Conservation (phyloP, 2,329 filamentous ascomycete genomes). For the Fusarium kyushuense region DNA sequence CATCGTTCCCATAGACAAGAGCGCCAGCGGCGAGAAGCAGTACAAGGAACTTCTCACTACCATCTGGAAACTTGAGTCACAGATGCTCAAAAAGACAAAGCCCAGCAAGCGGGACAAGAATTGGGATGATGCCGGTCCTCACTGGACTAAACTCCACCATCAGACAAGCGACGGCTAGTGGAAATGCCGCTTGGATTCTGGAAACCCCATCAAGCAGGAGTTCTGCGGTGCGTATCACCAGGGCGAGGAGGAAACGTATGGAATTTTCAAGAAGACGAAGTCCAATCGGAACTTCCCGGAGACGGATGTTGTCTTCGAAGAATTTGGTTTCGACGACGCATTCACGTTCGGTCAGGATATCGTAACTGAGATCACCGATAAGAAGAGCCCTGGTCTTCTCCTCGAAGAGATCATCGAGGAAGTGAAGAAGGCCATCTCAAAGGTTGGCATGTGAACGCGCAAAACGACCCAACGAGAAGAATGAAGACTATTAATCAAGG, state of each 20-base stretch:
- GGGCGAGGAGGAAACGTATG: neutral
- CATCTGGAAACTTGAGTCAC: constrained; percentile 33
- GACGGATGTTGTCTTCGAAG: constrained; percentile 20
- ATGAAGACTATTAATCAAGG: neutral
- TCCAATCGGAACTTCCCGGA: neutral
- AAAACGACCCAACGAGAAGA: neutral
- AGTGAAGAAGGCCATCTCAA: constrained; percentile 33
- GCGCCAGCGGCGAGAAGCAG: constrained; percentile 8
- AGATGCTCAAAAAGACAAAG: constrained; percentile 3
- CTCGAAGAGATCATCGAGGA: constrained; percentile 23
- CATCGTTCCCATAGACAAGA: constrained; percentile 25
- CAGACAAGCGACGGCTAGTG: constrained; percentile 45
- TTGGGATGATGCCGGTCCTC: constrained; percentile 35
- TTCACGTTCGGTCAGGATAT: neutral
- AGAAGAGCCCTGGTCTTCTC: constrained; percentile 12
- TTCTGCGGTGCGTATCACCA: constrained; percentile 34
- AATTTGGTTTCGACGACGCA: constrained; percentile 1
- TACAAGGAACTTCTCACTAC: constrained; percentile 38
- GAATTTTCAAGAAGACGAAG: neutral
- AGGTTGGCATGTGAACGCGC: constrained; percentile 14
- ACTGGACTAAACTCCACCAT: constrained; percentile 36
- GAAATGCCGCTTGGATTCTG: constrained; percentile 44
- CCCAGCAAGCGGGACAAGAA: constrained; percentile 37
- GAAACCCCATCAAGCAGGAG: constrained; percentile 31
- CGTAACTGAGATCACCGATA: neutral